phyloP scores from a whole-genome alignment of 768 basidiomycete species.

The Podaxis sp. region DNA sequence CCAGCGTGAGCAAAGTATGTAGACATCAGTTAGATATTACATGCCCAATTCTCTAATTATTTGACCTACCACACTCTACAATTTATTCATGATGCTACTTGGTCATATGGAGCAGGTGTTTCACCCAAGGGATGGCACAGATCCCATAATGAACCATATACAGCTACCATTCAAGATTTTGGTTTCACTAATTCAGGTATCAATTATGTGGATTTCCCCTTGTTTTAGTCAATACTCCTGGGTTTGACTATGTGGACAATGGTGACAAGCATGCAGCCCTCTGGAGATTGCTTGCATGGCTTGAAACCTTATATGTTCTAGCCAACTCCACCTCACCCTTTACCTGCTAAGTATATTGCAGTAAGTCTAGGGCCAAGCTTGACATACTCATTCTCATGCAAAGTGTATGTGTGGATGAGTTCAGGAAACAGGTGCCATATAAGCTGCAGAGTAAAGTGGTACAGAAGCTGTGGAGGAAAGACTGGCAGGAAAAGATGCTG shows the following conservation, averaged over 20 bases:
- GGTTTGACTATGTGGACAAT: background rate
- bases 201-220: slow-evolving; percentile 1
- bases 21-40: too few species aligned
- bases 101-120: background rate
- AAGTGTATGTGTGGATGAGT: background rate
- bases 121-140: background rate
- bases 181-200: slow-evolving; percentile 2
- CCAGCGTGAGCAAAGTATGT: background rate
- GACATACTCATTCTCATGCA: slow-evolving; percentile 7
- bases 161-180: background rate
- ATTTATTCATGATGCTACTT: slow-evolving; percentile 3
- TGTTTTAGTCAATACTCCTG: slow-evolving; percentile 8
- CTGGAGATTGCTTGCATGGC: background rate
- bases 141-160: background rate
- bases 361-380: background rate
- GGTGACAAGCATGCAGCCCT: background rate
- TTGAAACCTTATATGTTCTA: background rate
- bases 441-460: background rate
- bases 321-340: too few species aligned
- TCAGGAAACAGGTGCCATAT: background rate
- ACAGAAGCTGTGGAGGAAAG: background rate
- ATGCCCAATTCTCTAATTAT: background rate
- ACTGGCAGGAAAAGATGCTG: too few species aligned
- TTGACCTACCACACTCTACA: background rate
- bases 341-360: background rate